Conservation (phyloP, 768 basidiomycete species). For the Cystofilobasidium bisporidii region DNA sequence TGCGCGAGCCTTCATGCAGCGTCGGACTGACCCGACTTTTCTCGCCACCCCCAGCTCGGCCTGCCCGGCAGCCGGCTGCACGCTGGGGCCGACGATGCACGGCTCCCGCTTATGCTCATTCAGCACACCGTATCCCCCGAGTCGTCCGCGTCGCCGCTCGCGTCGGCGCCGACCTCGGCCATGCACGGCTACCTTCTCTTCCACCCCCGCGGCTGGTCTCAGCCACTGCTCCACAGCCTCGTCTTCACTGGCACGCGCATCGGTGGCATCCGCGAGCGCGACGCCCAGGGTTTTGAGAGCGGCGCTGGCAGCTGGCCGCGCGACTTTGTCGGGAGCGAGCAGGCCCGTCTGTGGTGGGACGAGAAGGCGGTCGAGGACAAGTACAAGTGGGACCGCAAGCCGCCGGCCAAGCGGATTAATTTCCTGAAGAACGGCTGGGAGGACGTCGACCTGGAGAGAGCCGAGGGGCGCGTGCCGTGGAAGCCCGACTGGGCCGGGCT, state of each 20-base stretch:
- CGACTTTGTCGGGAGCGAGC: constrained; percentile 58
- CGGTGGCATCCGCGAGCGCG: constrained; percentile 72
- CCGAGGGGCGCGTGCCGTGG: constrained; percentile 60
- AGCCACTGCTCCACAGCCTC: constrained; percentile 78
- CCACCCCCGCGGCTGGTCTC: constrained; percentile 78
- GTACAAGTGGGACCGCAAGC: constrained; percentile 63
- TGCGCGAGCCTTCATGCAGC: neutral
- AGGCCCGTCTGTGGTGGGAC: constrained; percentile 49
- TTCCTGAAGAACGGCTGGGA: constrained; percentile 56
- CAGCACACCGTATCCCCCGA: constrained; percentile 53
- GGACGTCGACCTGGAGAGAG: constrained; percentile 62
- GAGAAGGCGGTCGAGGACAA: constrained; percentile 50
- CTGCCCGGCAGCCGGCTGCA: constrained; percentile 67
- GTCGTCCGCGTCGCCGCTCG: constrained; percentile 29
- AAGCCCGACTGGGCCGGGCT: constrained; percentile 55
- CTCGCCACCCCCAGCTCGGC: constrained; percentile 53
- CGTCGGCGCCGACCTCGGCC: constrained; percentile 28
- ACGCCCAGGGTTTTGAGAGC: constrained; percentile 72
- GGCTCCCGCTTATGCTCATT: constrained; percentile 71
- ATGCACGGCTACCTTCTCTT: constrained; percentile 83
- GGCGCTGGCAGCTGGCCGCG: constrained; percentile 66
- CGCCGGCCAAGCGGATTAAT: constrained; percentile 75
- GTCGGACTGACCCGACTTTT: neutral
- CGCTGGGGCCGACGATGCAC: constrained; percentile 64
- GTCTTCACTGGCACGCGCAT: constrained; percentile 72